Conservation (phyloP, 768 basidiomycete species). For the Naganishia vishniacii region DNA sequence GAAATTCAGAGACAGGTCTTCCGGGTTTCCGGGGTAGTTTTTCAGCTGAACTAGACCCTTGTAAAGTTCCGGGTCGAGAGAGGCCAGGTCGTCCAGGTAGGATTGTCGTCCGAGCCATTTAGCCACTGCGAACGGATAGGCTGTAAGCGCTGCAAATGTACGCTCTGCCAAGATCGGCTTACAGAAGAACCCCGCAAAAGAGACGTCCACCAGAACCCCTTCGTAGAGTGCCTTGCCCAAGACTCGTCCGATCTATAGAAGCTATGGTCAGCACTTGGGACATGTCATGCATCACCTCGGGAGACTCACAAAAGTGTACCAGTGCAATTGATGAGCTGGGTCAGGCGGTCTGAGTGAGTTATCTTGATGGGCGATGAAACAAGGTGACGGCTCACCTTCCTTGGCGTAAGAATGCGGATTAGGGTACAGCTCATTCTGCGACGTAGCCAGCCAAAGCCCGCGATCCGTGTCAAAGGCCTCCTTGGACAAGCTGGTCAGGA, state of each 20-base stretch:
- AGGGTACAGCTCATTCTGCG: conserved; percentile 89
- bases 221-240: conserved; percentile 96
- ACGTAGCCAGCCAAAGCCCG: conserved; percentile 85
- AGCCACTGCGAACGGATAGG: conserved; percentile 55
- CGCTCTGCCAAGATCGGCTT: too few species aligned
- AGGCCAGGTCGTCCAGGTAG: conserved; percentile 85
- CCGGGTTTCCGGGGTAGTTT: conserved; percentile 76
- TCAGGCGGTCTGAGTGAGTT: neutral
- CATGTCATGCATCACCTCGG: neutral
- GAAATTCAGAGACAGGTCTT: conserved; percentile 85
- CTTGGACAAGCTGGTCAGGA: conserved; percentile 82
- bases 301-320: conserved; percentile 65
- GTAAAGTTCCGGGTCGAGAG: conserved; percentile 86
- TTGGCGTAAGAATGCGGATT: conserved; percentile 87
- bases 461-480: conserved; percentile 93
- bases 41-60: conserved; percentile 87
- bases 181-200: conserved; percentile 87
- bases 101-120: conserved; percentile 75
- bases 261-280: neutral
- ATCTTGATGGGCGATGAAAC: neutral
- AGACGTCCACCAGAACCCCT: conserved; percentile 88
- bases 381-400: conserved; percentile 58
- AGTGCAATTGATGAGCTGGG: conserved; percentile 68
- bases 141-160: neutral
- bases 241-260: conserved; percentile 66